Conservation (phyloP, 1,284 basidiomycete genomes). For the Rhizoctonia solani region DNA sequence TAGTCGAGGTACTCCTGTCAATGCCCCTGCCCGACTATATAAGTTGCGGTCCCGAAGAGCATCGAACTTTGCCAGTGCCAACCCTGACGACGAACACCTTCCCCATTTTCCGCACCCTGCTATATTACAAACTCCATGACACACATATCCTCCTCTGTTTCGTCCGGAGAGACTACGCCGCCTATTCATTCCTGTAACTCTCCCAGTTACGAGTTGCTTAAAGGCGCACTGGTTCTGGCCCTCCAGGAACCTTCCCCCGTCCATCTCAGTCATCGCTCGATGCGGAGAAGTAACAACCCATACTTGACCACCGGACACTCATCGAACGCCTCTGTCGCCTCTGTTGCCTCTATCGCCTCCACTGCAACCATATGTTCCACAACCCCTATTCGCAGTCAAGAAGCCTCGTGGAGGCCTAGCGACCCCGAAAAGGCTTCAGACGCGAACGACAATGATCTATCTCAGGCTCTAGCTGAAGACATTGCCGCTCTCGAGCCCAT, state of each 20-base stretch:
- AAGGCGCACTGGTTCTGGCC: not conserved
- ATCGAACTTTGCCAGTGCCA: not conserved
- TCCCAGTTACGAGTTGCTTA: not conserved
- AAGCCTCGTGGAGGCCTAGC: not conserved
- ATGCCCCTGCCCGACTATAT: too few relatives aligned
- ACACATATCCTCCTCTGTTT: not conserved
- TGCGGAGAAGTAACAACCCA: not conserved
- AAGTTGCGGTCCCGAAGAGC: not conserved
- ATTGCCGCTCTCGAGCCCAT: conserved; percentile 2
- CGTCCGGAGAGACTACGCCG: not conserved
- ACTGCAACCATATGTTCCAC: not conserved
- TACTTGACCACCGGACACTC: conserved; percentile 4
- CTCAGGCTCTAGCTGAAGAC: not conserved
- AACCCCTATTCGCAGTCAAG: not conserved
- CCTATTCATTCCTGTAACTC: not conserved
- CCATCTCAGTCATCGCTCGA: not conserved
- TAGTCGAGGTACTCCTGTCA: too few relatives aligned
- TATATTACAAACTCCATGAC: not conserved
- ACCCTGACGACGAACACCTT: not conserved
- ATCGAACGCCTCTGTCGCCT: not conserved
- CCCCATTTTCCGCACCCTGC: not conserved
- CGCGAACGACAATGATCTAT: conserved; percentile 6
- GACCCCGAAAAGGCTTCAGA: conserved; percentile 20
- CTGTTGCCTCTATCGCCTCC: not conserved
- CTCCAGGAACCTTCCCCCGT: not conserved